These are phyloP conservation scores for Eimeria sp. DNA, from an alignment of 169 alveolate genomes.

Conservation along the genomic window DNA sequence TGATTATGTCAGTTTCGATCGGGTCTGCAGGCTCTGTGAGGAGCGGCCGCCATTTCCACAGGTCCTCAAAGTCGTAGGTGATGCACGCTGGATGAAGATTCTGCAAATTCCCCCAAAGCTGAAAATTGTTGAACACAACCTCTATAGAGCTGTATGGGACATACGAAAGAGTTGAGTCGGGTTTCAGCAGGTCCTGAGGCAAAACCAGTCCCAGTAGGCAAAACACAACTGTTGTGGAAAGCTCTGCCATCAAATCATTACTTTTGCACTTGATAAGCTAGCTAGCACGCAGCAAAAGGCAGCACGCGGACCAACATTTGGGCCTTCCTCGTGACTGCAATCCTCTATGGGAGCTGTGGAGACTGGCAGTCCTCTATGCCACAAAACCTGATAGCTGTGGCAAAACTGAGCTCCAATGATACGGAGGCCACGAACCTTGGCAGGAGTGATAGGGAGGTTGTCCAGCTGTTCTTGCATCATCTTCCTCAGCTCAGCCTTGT, in stretches of 20 bases:
- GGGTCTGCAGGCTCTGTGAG: constrained; percentile 80
- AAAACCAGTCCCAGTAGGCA: neutral
- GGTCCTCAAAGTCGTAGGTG: constrained; percentile 84
- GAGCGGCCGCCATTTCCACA: constrained; percentile 86
- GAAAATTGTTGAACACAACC: constrained; percentile 86
- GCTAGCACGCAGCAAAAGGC: neutral
- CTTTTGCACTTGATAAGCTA: neutral
- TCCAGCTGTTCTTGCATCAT: constrained; percentile 72
- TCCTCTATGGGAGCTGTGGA: neutral
- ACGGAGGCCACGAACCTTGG: constrained; percentile 19
- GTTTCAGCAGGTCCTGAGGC: constrained; percentile 41
- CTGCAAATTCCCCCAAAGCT: constrained; percentile 88
- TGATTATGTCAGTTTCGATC: constrained; percentile 80
- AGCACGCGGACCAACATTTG: neutral
- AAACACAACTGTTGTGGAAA: neutral
- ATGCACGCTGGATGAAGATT: constrained; percentile 88
- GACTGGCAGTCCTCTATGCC: neutral
- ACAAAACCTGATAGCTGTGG: neutral
- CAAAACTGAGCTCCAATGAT: neutral
- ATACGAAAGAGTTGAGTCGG: constrained; percentile 82
- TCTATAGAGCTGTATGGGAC: constrained; percentile 88
- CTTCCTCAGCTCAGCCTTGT: constrained; percentile 62
- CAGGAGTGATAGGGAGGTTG: constrained; percentile 71
- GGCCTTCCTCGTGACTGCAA: neutral
- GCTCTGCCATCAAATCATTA: neutral